Percentiles rank a stretch among this genome's conserved stretches.
Evolutionary conservation across 2,329 filamentous ascomycete species (phyloP).

Genomic region (Cercospora sp.): DNA sequence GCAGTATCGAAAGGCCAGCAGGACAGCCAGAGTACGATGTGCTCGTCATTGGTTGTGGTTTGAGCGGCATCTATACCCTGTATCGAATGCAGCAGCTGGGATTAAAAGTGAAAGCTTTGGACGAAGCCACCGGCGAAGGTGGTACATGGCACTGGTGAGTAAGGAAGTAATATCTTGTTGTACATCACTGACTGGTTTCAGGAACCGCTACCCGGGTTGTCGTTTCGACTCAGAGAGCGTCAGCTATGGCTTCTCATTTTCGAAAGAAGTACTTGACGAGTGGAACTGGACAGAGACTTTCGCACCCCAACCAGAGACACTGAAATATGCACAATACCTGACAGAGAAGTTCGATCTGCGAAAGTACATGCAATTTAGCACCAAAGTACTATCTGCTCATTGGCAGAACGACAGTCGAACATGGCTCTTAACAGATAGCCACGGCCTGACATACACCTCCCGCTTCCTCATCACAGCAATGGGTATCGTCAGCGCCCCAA

Average conservation of each 20-base stretch:
- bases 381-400: slow-evolving; percentile 38
- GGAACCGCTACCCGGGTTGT: slow-evolving; percentile 51
- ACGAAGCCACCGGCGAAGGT: slow-evolving; percentile 45
- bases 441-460: slow-evolving; percentile 32
- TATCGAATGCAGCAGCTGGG: slow-evolving; percentile 46
- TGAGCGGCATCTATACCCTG: slow-evolving; percentile 47
- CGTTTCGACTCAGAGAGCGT: slow-evolving; percentile 50
- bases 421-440: slow-evolving; percentile 39
- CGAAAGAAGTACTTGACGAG: slow-evolving; percentile 45
- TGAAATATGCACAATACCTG: slow-evolving; percentile 51
- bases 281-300: slow-evolving; percentile 45
- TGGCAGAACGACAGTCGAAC: slow-evolving; percentile 37
- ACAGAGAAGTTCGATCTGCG: slow-evolving; percentile 48
- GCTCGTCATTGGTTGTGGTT: slow-evolving; percentile 44
- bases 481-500: slow-evolving; percentile 31
- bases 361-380: slow-evolving; percentile 46
- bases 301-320: slow-evolving; percentile 46
- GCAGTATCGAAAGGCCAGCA: slow-evolving; percentile 12
- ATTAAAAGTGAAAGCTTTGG: slow-evolving; percentile 42
- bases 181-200: too few species aligned
- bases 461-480: slow-evolving; percentile 48
- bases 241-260: slow-evolving; percentile 48
- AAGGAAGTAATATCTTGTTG: too few species aligned
- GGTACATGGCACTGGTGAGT: slow-evolving; percentile 47
- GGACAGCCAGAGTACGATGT: slow-evolving; percentile 38